Conservation (phyloP, 495 filamentous ascomycete genomes). For the Aspergillus panamensis region DNA sequence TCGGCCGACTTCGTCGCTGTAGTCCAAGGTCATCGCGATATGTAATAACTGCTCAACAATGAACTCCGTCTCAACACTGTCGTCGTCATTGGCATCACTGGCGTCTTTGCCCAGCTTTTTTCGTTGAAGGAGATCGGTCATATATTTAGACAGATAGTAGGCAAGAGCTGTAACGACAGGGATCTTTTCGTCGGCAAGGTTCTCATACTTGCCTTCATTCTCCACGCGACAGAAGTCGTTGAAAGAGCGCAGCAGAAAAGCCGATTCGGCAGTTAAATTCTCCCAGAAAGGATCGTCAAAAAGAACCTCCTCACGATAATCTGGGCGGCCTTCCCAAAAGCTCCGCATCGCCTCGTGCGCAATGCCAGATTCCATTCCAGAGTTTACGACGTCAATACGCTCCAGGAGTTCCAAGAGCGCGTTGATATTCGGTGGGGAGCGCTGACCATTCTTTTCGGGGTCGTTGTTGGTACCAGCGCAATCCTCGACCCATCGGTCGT, state of each 20-base stretch:
- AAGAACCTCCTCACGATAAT: slow-evolving; percentile 75
- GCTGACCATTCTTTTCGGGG: slow-evolving; percentile 43
- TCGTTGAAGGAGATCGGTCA: slow-evolving; percentile 68
- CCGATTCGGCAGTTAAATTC: slow-evolving; percentile 74
- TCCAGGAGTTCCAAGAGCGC: slow-evolving; percentile 87
- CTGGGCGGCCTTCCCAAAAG: slow-evolving; percentile 92
- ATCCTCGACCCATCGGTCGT: slow-evolving; percentile 93
- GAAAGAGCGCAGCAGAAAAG: slow-evolving; percentile 85
- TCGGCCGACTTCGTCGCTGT: slow-evolving; percentile 90
- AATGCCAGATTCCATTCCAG: slow-evolving; percentile 84
- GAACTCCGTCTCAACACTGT: slow-evolving; percentile 83
- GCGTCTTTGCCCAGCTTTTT: slow-evolving; percentile 53
- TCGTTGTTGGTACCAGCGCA: slow-evolving; percentile 64
- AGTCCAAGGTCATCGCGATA: slow-evolving; percentile 87
- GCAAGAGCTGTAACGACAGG: slow-evolving; percentile 90
- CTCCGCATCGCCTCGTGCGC: slow-evolving; percentile 88
- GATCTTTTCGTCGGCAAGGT: slow-evolving; percentile 82
- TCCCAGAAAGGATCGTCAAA: slow-evolving; percentile 92
- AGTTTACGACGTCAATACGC: slow-evolving; percentile 87
- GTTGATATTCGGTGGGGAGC: slow-evolving; percentile 62
- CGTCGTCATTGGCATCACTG: slow-evolving; percentile 70
- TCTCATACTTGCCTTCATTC: slow-evolving; percentile 65
- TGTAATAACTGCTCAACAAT: slow-evolving; percentile 92
- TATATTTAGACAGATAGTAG: slow-evolving; percentile 73
- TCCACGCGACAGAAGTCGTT: slow-evolving; percentile 83